phyloP scores from a whole-genome alignment of 257 asterid species.

The Capsicum baccatum region DNA sequence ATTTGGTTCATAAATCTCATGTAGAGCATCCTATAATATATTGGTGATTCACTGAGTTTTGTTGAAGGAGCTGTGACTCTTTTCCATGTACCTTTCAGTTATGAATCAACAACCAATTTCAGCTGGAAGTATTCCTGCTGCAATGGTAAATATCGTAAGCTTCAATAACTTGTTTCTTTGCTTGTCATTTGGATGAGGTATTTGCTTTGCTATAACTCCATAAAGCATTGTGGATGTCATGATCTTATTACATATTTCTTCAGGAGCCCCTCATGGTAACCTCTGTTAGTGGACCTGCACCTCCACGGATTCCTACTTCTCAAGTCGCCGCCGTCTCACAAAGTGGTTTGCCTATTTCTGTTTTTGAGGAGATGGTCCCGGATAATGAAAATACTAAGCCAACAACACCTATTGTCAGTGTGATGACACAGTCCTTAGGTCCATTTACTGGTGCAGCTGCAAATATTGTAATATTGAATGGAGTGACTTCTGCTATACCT shows the following conservation, averaged over 20 bases:
- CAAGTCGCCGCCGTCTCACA: conserved; percentile 64
- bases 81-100: conserved; percentile 42
- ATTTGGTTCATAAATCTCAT: conserved; percentile 3
- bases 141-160: conserved; percentile 83
- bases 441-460: conserved; percentile 78
- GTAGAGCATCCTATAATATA: conserved; percentile 6
- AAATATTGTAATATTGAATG: conserved; percentile 78
- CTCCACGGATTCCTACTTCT: conserved; percentile 63
- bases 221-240: conserved; percentile 9
- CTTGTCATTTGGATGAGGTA: conserved; percentile 25
- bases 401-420: conserved; percentile 63
- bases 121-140: conserved; percentile 64
- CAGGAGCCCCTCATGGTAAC: conserved; percentile 80
- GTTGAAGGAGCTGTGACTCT: conserved; percentile 33
- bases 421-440: conserved; percentile 56
- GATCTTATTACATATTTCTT: conserved; percentile 32
- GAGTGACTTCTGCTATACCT: conserved; percentile 72
- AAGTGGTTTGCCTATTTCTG: conserved; percentile 74
- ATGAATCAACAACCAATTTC: conserved; percentile 63
- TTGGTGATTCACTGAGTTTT: conserved; percentile 6
- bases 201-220: conserved; percentile 23
- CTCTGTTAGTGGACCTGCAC: conserved; percentile 63
- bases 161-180: conserved; percentile 29
- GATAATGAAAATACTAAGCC: conserved; percentile 61
- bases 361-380: conserved; percentile 63